Percentiles rank a stretch among this genome's conserved stretches.
Conservation (phyloP, 1,284 basidiomycete genomes). For the Boletellus deceptivus region DNA sequence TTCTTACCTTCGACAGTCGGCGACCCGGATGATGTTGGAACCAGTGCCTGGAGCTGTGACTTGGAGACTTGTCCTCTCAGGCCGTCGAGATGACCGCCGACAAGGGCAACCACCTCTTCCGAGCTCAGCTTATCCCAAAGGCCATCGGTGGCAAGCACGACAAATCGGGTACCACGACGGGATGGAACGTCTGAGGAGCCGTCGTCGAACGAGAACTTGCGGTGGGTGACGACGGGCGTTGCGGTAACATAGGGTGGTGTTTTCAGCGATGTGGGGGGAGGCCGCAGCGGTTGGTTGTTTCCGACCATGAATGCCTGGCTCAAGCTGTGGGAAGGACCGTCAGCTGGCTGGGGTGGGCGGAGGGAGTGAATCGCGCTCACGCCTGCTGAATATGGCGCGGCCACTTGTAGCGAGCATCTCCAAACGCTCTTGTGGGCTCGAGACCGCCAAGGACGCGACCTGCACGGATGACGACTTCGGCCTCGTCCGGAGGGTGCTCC, state of each 20-base stretch:
- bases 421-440: constrained; percentile 93
- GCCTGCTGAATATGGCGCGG: constrained; percentile 66
- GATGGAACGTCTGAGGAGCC: constrained; percentile 17
- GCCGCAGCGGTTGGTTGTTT: constrained; percentile 58
- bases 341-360: background rate
- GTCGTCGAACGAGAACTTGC: constrained; percentile 52
- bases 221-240: constrained; percentile 84
- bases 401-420: constrained; percentile 96
- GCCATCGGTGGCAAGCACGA: constrained; percentile 92
- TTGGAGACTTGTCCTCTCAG: constrained; percentile 65
- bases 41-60: constrained; percentile 48
- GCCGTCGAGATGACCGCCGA: constrained; percentile 80
- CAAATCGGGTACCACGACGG: constrained; percentile 52
- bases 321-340: constrained; percentile 45
- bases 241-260: constrained; percentile 97
- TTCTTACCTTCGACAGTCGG: constrained; percentile 68
- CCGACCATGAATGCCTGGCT: constrained; percentile 66
- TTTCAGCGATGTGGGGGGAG: constrained; percentile 60
- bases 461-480: constrained; percentile 76
- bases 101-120: constrained; percentile 91
- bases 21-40: constrained; percentile 52
- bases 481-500: constrained; percentile 87
- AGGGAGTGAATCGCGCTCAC: constrained; percentile 43
- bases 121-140: constrained; percentile 95
- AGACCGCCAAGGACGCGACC: constrained; percentile 91